phyloP scores from a whole-genome alignment of 192 early-diverging fungal species.

The Coemansia asiatica region DNA sequence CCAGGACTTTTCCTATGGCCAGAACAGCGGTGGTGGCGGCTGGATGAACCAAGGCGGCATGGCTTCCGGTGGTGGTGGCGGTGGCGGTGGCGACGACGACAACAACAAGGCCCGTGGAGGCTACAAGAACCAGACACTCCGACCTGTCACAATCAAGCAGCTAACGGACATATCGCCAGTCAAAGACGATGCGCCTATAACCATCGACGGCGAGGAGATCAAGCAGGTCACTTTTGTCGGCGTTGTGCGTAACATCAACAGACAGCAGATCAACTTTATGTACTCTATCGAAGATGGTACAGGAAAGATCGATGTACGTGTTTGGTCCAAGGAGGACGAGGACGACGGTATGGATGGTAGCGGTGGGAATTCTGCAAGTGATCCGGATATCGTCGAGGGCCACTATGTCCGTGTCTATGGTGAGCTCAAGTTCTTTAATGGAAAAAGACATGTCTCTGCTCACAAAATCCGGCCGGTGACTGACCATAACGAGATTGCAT shows the following conservation, averaged over 20 bases:
- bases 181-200: conserved; percentile 61
- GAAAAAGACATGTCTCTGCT: conserved; percentile 56
- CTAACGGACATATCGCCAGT: conserved; percentile 54
- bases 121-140: conserved; percentile 62
- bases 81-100: conserved; percentile 32
- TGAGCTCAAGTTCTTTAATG: conserved; percentile 64
- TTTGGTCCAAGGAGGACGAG: conserved; percentile 55
- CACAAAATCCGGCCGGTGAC: conserved; percentile 64
- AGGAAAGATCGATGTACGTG: conserved; percentile 68
- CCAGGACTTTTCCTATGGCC: conserved; percentile 27
- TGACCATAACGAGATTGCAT: conserved; percentile 75
- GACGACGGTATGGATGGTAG: conserved; percentile 15
- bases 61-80: background rate
- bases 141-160: conserved; percentile 84
- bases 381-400: conserved; percentile 35
- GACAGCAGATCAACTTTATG: conserved; percentile 60
- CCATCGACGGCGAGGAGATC: conserved; percentile 69
- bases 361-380: conserved; percentile 1
- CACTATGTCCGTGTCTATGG: conserved; percentile 76
- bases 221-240: conserved; percentile 75
- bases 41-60: conserved; percentile 23
- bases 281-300: conserved; percentile 84
- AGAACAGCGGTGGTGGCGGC: conserved; percentile 22
- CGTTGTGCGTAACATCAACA: conserved; percentile 59
- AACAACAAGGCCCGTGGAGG: conserved; percentile 49